These are phyloP conservation scores for Suillus decipiens DNA, from an alignment of 768 basidiomycete genomes.

Conservation along the genomic window DNA sequence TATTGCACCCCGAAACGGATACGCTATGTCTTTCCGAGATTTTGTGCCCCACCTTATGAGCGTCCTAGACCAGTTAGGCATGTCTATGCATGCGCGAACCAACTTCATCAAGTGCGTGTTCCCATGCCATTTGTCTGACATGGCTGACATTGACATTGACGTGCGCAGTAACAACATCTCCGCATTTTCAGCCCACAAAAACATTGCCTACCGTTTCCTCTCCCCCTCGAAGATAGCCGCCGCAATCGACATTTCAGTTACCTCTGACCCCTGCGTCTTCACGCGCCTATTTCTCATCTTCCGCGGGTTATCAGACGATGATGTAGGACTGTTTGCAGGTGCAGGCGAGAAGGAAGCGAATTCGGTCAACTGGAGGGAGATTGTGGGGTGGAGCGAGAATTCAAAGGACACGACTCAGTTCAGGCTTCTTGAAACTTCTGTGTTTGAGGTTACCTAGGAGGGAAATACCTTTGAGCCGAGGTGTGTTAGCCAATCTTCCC, in stretches of 20 bases:
- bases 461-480: background rate
- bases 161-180: constrained; percentile 68
- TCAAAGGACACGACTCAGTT: constrained; percentile 75
- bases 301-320: constrained; percentile 80
- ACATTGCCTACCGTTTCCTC: constrained; percentile 90
- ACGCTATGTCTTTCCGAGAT: constrained; percentile 79
- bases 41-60: constrained; percentile 80
- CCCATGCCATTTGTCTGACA: constrained; percentile 6
- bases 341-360: constrained; percentile 89
- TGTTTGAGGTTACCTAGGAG: constrained; percentile 65
- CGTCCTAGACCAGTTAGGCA: constrained; percentile 82
- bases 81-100: constrained; percentile 81
- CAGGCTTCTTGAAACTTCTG: constrained; percentile 76
- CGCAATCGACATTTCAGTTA: constrained; percentile 87
- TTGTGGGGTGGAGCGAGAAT: constrained; percentile 80
- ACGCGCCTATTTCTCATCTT: constrained; percentile 87
- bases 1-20: constrained; percentile 80
- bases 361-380: constrained; percentile 75
- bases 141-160: constrained; percentile 7
- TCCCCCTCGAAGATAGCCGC: constrained; percentile 77
- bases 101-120: constrained; percentile 72
- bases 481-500: constrained; percentile 21
- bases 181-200: constrained; percentile 73
- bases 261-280: constrained; percentile 76
- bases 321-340: constrained; percentile 69